Base-by-base conservation (phyloP, 1,139 yeast species). In the Lodderomyces jiufengensis region DNA sequence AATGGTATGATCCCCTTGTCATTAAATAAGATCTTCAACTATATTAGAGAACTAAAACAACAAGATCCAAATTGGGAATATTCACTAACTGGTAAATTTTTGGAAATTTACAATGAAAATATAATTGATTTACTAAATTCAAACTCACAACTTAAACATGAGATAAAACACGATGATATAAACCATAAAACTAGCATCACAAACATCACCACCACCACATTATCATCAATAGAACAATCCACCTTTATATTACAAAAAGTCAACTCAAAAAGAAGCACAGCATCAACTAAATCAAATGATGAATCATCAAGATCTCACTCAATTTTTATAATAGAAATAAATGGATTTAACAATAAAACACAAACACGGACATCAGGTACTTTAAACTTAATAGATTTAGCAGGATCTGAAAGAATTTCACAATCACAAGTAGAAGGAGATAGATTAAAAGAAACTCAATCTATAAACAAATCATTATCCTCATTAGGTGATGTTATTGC, bases 401-500 rank as follows among this genome's bases (percentile, higher is more conserved):
- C 96, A 0, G 96, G 96, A 7, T 82, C 94, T 0, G 99, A 92
- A 60, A 68, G 97, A 39, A 65, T 90, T n/a, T 59, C 80, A 10
- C 73, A 75, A 15, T 83, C 95, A 0, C 85, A 81, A 49, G 95
- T 78, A 0, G 74, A 76, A 3, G 97, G 97, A 0, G 87, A 83
- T 9, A 61, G 97, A 31, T 62, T 92, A 18, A 77, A 76, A 46
- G 98, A 92, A 57, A 90, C 98, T 0, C 95, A 84, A 51, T 78
- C 90, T 4, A 92, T 92, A 42, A 92, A 92, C 59, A 85, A 81
- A 57, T 87, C 97, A 9, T 67, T 92, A 36, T 85, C 97, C 44
- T 76, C 90, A 39, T 69, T 92, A 20, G 96, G 97, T 1, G 97
- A 90, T 59, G 98, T 94, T 2, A 88, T 92, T 5, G 70, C 78